Evolutionary conservation across 345 rosid species (phyloP).

Genomic region (Euclidium syriacum): DNA sequence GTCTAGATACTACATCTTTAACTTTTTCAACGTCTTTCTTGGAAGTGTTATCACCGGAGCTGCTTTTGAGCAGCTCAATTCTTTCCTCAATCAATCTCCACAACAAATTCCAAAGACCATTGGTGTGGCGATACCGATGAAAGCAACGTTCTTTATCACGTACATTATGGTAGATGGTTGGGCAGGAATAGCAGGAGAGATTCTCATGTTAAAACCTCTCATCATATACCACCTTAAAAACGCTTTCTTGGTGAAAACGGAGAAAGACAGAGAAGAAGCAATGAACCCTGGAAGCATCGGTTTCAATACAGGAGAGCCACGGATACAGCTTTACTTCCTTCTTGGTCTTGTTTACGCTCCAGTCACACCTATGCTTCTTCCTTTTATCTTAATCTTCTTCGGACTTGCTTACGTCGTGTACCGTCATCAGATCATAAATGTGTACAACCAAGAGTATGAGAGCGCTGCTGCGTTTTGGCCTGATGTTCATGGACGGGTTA

Average conservation of each 20-base stretch:
- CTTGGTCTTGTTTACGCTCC: slow-evolving; percentile 88
- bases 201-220: slow-evolving; percentile 75
- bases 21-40: slow-evolving; percentile 76
- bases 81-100: slow-evolving; percentile 62
- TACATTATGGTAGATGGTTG: slow-evolving; percentile 98
- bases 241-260: slow-evolving; percentile 85
- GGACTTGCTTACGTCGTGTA: slow-evolving; percentile 70
- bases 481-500: slow-evolving; percentile 74
- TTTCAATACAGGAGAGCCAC: slow-evolving; percentile 90
- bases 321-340: slow-evolving; percentile 80
- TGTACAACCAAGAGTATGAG: slow-evolving; percentile 85
- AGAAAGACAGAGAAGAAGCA: slow-evolving; percentile 88
- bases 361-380: slow-evolving; percentile 77
- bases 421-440: slow-evolving; percentile 96
- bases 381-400: slow-evolving; percentile 81
- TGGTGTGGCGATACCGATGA: slow-evolving; percentile 80
- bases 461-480: slow-evolving; percentile 97
- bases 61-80: slow-evolving; percentile 73
- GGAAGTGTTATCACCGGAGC: slow-evolving; percentile 62
- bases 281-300: slow-evolving; percentile 93
- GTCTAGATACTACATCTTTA: slow-evolving; percentile 76
- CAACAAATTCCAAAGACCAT: slow-evolving; percentile 66
- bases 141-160: slow-evolving; percentile 94
- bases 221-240: slow-evolving; percentile 86
- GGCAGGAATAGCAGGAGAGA: slow-evolving; percentile 94